Percentiles rank a stretch among this genome's conserved stretches.
Conservation (phyloP, 108 stramenopile genomes). For the Schizochytrium sp. region DNA sequence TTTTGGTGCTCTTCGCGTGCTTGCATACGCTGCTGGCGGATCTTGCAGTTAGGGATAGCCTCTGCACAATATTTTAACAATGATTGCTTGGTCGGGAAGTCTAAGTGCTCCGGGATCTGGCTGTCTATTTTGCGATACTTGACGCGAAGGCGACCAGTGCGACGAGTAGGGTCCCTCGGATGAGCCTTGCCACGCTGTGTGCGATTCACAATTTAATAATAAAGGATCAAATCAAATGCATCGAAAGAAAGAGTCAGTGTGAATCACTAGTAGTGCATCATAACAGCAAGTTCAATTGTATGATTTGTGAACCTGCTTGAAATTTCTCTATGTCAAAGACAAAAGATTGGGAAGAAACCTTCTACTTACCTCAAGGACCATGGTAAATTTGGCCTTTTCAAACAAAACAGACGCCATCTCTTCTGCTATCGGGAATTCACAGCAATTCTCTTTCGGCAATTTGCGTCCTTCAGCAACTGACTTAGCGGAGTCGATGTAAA, state of each 20-base stretch:
- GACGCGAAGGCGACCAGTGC: slow-evolving; percentile 57
- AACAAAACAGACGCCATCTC: slow-evolving; percentile 38
- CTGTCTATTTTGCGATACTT: slow-evolving; percentile 37
- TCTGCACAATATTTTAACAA: background rate
- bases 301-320: no score
- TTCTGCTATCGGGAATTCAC: slow-evolving; percentile 34
- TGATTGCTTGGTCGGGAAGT: slow-evolving; percentile 14
- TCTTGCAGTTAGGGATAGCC: background rate
- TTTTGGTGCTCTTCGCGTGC: slow-evolving; percentile 10
- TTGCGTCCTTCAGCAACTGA: slow-evolving; percentile 20
- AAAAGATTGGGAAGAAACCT: no score
- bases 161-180: slow-evolving; percentile 20
- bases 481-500: background rate
- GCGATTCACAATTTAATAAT: no score
- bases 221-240: no score
- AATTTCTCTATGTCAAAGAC: no score
- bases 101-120: background rate
- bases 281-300: no score
- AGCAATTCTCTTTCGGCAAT: slow-evolving; percentile 37
- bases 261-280: no score
- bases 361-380: slow-evolving; percentile 22
- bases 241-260: no score
- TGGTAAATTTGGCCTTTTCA: slow-evolving; percentile 32
- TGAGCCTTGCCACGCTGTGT: slow-evolving; percentile 52
- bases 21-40: slow-evolving; percentile 18